Base-by-base conservation (phyloP, 129 eudicot genomes). In the Scalesia atractyloides region DNA sequence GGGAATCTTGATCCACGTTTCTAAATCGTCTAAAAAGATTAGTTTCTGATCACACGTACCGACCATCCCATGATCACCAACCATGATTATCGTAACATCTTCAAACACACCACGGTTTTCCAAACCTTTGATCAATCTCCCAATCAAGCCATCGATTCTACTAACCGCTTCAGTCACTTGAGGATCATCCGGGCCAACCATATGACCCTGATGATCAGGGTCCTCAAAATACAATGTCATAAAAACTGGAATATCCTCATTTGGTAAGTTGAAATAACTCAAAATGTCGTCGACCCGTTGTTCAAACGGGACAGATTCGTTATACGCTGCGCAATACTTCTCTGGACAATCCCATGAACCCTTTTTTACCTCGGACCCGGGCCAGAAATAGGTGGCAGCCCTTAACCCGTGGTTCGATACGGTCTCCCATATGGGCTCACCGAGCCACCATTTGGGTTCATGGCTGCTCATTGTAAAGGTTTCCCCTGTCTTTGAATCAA, bases 21-120 rank as follows among this genome's bases (percentile, higher is more conserved):
- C 83, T 62, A 89, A 79, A 81, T 87, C 96, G 33, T 87, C 92
- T 20, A 89, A 75, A 79, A 75, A 78, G 9, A 89, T 81, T 26
- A 87, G 9, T 57, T 87, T 89, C 68, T 82, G 70, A 79, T 89
- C 96, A 54, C 96, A 89, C 13, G 96, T 89, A 24, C 96, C 92
- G 33, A 84, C 96, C 96, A 89, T 87, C 0, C 93, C 96, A 76
- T 89, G 96, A 84, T 89, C 96, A 59, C 96, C 96, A 6, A 89
- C 83, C 85, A 87, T 51, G 9, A 89, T 83, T 6, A 89, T 76
- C 3, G 67, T 86, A 30, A 89, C 96, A 76, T 89, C 96, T 69
- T 89, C 84, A 73, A 87, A 89, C 67, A 87, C 76, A 52, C 88
- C 86, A 17, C 90, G 84, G 7, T 76, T 73, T 61, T 86, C 96